A percentile compares a stretch with the other conserved stretches of the same genome.
These are phyloP conservation scores for Turnera subulata DNA, from an alignment of 345 rosid genomes.

Conservation along the genomic window DNA sequence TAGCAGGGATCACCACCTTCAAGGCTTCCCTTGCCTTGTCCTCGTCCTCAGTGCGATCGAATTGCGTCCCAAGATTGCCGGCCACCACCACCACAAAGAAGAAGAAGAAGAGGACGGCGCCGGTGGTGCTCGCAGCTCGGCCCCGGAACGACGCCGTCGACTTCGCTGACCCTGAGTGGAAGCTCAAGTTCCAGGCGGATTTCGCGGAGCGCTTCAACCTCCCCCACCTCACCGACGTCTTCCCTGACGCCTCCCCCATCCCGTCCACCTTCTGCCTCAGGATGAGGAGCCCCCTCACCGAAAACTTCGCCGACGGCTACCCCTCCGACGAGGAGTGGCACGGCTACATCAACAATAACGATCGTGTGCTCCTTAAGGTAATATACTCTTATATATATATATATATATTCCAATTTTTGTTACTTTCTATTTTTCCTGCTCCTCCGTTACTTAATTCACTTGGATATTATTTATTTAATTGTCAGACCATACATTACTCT, in stretches of 20 bases:
- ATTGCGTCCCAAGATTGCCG: neutral
- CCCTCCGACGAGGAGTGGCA: conserved; percentile 97
- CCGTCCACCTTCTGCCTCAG: conserved; percentile 85
- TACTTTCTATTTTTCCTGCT: neutral
- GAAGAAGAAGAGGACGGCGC: neutral
- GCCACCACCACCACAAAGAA: neutral
- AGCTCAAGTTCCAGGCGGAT: conserved; percentile 56
- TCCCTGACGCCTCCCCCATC: conserved; percentile 57
- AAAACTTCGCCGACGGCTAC: conserved; percentile 65
- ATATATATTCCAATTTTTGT: neutral
- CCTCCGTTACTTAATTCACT: neutral
- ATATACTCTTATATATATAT: neutral
- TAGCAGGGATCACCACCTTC: neutral
- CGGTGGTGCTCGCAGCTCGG: neutral
- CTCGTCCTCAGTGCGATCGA: neutral
- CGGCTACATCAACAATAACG: conserved; percentile 86
- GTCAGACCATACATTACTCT: conserved; percentile 67
- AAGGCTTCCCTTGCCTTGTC: neutral
- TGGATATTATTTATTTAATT: neutral
- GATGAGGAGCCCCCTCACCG: conserved; percentile 77
- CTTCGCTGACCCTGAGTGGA: conserved; percentile 79
- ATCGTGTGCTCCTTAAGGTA: conserved; percentile 94
- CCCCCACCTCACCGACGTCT: conserved; percentile 73
- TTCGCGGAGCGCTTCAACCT: conserved; percentile 70
- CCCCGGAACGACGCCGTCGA: conserved; percentile 32